Conservation (phyloP, 2,329 filamentous ascomycete species). For the Lachnellula cervina region DNA sequence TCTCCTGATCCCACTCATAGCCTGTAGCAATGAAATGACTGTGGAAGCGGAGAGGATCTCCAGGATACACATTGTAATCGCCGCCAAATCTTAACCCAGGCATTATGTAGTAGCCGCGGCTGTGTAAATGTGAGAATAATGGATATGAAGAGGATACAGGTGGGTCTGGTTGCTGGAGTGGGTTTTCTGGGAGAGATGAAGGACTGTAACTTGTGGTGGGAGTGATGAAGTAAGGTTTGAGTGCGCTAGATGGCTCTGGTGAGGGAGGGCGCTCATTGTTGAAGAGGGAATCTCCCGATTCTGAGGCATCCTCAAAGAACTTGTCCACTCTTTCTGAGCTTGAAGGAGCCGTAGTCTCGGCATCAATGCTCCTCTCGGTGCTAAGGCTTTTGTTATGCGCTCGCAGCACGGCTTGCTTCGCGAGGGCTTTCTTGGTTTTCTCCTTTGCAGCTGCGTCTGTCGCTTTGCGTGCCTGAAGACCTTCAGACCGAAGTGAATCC, state of each 20-base stretch:
- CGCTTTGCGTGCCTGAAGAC: slow-evolving; percentile 44
- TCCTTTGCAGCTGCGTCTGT: slow-evolving; percentile 25
- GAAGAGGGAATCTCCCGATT: slow-evolving; percentile 11
- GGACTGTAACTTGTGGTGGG: slow-evolving; percentile 41
- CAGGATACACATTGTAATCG: slow-evolving; percentile 90
- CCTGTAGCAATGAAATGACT: slow-evolving; percentile 88
- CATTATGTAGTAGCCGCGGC: slow-evolving; percentile 76
- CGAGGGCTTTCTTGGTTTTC: slow-evolving; percentile 23
- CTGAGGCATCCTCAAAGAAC: background rate
- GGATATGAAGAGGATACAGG: slow-evolving; percentile 56
- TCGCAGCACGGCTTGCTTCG: slow-evolving; percentile 24
- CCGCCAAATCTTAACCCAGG: slow-evolving; percentile 93
- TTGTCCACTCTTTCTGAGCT: background rate
- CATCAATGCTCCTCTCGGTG: background rate
- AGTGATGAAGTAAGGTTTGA: slow-evolving; percentile 34
- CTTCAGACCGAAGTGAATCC: slow-evolving; percentile 42
- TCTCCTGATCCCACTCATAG: slow-evolving; percentile 80
- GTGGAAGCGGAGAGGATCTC: slow-evolving; percentile 90
- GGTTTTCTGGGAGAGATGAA: slow-evolving; percentile 26
- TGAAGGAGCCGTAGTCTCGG: background rate
- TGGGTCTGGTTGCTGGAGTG: slow-evolving; percentile 30
- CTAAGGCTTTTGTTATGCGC: slow-evolving; percentile 9
- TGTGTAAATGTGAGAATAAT: slow-evolving; percentile 76
- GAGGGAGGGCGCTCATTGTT: slow-evolving; percentile 33
- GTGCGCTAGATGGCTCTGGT: slow-evolving; percentile 21